Base-by-base conservation (phyloP, 23 red algal genomes). In the Agarophyton chilense region DNA sequence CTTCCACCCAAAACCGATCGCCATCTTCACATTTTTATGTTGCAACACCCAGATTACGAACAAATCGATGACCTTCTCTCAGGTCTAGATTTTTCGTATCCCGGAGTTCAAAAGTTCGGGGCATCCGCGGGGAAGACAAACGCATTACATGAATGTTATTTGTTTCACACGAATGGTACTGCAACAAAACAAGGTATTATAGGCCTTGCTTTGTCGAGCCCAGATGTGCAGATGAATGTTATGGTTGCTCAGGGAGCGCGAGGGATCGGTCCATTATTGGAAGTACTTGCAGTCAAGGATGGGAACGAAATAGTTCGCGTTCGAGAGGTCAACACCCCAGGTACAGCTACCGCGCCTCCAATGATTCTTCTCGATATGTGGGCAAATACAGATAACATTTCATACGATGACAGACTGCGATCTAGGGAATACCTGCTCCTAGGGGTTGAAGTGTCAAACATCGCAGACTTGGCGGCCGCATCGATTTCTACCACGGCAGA, bases 291-390 rank as follows among this genome's bases (percentile, higher is more conserved):
- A 28, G 88, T 91, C 47, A 58, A 61, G 36, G 76, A 91, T 42
- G 88, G 77, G 31, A 91, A 73, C 42, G 76, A 91, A 73, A 60
- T 91, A 55, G 35, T 33, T n/a, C 32, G 62, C 5, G 77, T 82
- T 5, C 45, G 51, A 55, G 88, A 91, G 76, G 65, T 82, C 31
- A 75, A 63, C 34, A 82, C 88, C 21, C 44, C 58, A 4, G 88
- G 54, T 26, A 45, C 44, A 62, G 52, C 60, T 26, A 29, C 33
- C 10, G 88, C 65, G 21, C 29, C 75, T 10, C 88, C 88, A 24
- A 91, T 91, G 88, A 56, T 74, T 26, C 60, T 91, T 39, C 51
- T 91, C 26, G 88, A 91, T 46, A 81, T 91, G 88, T 91, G 88
- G 88, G 77, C 63, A 65, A 73, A 72, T 12, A 91, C 88, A 33